phyloP scores from a whole-genome alignment of 2,329 filamentous ascomycete genomes.

The Malbranchea cinnamomea region DNA sequence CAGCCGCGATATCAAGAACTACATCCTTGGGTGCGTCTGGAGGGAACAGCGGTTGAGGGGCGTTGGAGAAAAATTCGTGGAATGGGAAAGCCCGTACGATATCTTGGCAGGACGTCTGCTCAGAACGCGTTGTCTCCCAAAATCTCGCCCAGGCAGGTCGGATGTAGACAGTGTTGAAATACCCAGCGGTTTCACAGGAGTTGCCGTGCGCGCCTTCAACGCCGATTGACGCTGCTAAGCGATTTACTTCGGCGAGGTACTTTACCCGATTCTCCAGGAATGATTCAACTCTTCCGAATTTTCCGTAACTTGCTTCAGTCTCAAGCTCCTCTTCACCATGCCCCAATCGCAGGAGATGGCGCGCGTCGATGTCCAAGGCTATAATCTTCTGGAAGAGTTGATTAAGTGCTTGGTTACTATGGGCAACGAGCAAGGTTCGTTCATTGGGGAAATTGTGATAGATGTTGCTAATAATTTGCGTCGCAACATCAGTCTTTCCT shows the following conservation, averaged over 20 bases:
- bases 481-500: slow-evolving; percentile 97
- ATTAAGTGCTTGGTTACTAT: slow-evolving; percentile 95
- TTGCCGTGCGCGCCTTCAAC: slow-evolving; percentile 90
- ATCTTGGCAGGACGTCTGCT: slow-evolving; percentile 42
- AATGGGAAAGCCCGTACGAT: slow-evolving; percentile 73
- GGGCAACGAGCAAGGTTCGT: slow-evolving; percentile 79
- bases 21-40: slow-evolving; percentile 47
- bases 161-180: slow-evolving; percentile 89
- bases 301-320: slow-evolving; percentile 77
- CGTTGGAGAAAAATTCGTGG: slow-evolving; percentile 70
- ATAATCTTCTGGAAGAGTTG: slow-evolving; percentile 97
- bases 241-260: slow-evolving; percentile 70
- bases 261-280: slow-evolving; percentile 76
- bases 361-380: slow-evolving; percentile 87
- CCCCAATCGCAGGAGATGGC: slow-evolving; percentile 79
- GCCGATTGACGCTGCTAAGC: slow-evolving; percentile 67
- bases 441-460: slow-evolving; percentile 96
- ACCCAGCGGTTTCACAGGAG: slow-evolving; percentile 90
- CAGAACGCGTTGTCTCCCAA: slow-evolving; percentile 46
- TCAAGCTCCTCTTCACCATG: slow-evolving; percentile 92
- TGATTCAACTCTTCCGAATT: slow-evolving; percentile 85
- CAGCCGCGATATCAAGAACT: slow-evolving; percentile 61
- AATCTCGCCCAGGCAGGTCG: slow-evolving; percentile 81
- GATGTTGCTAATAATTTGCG: slow-evolving; percentile 96
- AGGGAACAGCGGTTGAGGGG: slow-evolving; percentile 74